phyloP scores from a whole-genome alignment of 257 asterid species.

The Penstemon eatonii region DNA sequence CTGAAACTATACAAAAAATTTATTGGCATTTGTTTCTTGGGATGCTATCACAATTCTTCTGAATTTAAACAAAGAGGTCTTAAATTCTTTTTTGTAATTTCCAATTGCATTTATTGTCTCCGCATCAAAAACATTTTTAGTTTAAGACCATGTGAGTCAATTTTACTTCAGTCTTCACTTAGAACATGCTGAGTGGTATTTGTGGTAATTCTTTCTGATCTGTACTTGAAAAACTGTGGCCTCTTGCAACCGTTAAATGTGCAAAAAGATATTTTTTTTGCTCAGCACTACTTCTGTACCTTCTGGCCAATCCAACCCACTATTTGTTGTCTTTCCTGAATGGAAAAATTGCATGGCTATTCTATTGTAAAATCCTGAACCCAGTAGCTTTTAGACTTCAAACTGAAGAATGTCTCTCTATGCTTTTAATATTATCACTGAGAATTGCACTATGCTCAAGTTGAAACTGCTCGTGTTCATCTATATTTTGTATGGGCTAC shows the following conservation, averaged over 20 bases:
- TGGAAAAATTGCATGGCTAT: not conserved
- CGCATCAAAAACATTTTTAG: no score
- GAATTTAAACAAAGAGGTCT: no score
- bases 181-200: not conserved
- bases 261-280: not conserved
- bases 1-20: no score
- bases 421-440: not conserved
- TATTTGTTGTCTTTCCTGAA: not conserved
- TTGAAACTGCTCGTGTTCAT: constrained; percentile 1
- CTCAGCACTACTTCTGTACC: not conserved
- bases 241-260: not conserved
- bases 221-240: not conserved
- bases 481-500: not conserved
- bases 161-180: no score
- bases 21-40: no score
- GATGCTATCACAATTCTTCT: no score
- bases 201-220: not conserved
- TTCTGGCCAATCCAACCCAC: not conserved
- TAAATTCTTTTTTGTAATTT: no score
- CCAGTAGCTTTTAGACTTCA: not conserved
- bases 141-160: no score
- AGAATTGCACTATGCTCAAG: not conserved
- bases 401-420: not conserved
- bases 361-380: not conserved
- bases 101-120: no score